phyloP scores from a whole-genome alignment of 345 rosid species.

The Triadica sebifera region DNA sequence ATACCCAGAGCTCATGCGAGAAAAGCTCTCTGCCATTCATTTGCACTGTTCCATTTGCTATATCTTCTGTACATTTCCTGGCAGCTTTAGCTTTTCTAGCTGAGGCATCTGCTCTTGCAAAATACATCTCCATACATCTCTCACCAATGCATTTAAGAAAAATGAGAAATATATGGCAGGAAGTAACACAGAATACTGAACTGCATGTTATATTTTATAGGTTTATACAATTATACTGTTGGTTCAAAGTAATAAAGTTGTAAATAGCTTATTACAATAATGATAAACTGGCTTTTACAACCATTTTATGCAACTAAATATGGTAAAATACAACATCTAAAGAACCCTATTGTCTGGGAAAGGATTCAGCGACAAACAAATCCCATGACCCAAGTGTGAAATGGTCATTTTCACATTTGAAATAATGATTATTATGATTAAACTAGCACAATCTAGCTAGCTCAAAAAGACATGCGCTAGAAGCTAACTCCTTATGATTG shows the following conservation, averaged over 20 bases:
- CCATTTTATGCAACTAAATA: not conserved
- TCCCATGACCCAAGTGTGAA: not conserved
- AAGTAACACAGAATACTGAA: not conserved
- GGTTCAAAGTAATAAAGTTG: not conserved
- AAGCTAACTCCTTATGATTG: not conserved
- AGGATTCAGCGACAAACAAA: slow-evolving; percentile 5
- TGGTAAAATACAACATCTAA: not conserved
- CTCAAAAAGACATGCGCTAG: not conserved
- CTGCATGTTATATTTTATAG: not conserved
- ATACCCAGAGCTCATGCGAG: slow-evolving; percentile 73
- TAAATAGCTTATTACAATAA: not conserved
- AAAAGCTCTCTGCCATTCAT: slow-evolving; percentile 94
- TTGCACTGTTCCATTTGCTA: slow-evolving; percentile 65
- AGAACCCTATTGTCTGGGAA: not conserved
- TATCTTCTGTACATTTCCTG: slow-evolving; percentile 73
- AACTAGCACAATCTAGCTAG: not conserved
- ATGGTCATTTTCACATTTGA: not conserved
- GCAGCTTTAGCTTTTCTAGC: slow-evolving; percentile 71
- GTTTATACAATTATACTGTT: not conserved
- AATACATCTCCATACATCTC: not conserved
- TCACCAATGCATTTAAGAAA: not conserved
- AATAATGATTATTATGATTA: not conserved
- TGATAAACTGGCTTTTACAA: not conserved
- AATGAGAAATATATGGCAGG: not conserved
- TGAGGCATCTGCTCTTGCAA: slow-evolving; percentile 61